Evolutionary conservation across 1,284 basidiomycete species (phyloP).

Genomic region (Microbotryum lychnidis-dioicae): DNA sequence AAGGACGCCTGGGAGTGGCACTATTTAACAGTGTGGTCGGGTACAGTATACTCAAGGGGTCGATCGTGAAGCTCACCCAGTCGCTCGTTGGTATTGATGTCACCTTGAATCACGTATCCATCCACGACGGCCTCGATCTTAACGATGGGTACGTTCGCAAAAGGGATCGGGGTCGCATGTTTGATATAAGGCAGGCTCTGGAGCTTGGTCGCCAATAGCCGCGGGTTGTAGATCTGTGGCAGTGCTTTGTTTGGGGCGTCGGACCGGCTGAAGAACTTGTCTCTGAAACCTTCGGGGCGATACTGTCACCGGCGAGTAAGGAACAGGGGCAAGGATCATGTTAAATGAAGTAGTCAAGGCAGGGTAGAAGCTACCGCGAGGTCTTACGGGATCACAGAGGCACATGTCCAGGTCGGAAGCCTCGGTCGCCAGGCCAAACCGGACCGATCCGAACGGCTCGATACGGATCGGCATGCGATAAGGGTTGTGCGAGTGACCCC

Average conservation of each 20-base stretch:
- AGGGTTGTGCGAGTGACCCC: slow-evolving; percentile 23
- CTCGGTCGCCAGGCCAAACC: slow-evolving; percentile 32
- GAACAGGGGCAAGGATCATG: not conserved
- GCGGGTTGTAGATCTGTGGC: slow-evolving; percentile 30
- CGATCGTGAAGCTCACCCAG: slow-evolving; percentile 2
- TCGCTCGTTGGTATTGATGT: slow-evolving; percentile 32
- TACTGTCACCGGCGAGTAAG: not conserved
- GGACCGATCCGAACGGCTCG: slow-evolving; percentile 31
- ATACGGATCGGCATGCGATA: slow-evolving; percentile 15
- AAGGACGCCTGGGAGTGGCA: slow-evolving; percentile 22
- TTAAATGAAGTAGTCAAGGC: slow-evolving; percentile 6
- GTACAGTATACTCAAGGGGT: not conserved
- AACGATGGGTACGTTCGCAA: slow-evolving; percentile 32
- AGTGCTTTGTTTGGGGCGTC: not conserved
- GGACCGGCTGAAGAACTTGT: slow-evolving; percentile 16
- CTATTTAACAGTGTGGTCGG: not conserved
- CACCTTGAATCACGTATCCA: slow-evolving; percentile 29
- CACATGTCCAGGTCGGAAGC: slow-evolving; percentile 34
- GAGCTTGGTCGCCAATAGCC: slow-evolving; percentile 12
- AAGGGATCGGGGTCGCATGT: not conserved
- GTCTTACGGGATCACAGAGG: slow-evolving; percentile 27
- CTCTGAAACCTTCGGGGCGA: slow-evolving; percentile 26
- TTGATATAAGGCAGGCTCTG: slow-evolving; percentile 15
- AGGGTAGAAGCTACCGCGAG: slow-evolving; percentile 13
- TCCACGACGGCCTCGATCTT: slow-evolving; percentile 32